Conservation (phyloP, 345 rosid species). For the Acer campestre region DNA sequence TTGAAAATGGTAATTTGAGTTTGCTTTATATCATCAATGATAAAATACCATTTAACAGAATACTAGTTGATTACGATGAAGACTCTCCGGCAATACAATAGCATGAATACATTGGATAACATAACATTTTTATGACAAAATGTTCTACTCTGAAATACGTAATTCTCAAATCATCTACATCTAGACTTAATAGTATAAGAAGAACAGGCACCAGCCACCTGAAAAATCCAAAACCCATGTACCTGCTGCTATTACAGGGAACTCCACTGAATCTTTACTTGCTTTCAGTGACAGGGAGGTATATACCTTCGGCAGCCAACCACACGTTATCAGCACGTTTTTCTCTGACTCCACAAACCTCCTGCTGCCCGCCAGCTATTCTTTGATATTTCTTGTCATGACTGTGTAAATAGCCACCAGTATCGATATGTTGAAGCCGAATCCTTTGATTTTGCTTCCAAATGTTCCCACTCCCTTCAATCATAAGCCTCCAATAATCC, state of each 20-base stretch:
- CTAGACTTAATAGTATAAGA: not conserved
- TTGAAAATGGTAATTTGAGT: not conserved
- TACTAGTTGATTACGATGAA: not conserved
- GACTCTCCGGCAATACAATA: slow-evolving; percentile 8
- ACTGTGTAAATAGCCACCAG: slow-evolving; percentile 91
- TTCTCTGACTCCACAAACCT: slow-evolving; percentile 90
- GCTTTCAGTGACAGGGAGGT: slow-evolving; percentile 76
- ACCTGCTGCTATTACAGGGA: slow-evolving; percentile 36
- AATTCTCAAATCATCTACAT: slow-evolving; percentile 20
- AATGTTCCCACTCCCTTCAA: slow-evolving; percentile 90
- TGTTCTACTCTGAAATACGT: slow-evolving; percentile 8
- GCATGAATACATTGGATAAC: not conserved
- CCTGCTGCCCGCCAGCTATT: slow-evolving; percentile 99
- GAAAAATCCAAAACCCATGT: slow-evolving; percentile 35
- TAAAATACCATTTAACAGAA: not conserved
- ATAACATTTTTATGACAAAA: slow-evolving; percentile 9
- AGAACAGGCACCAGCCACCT: slow-evolving; percentile 38
- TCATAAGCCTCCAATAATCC: slow-evolving; percentile 89
- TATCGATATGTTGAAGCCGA: slow-evolving; percentile 94
- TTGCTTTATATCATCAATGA: not conserved
- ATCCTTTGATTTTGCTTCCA: slow-evolving; percentile 96
- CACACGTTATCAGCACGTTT: slow-evolving; percentile 86
- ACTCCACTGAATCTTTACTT: slow-evolving; percentile 30
- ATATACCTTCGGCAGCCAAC: slow-evolving; percentile 97
- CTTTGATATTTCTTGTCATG: slow-evolving; percentile 95